Base-by-base conservation (phyloP, 2,329 filamentous ascomycete species). In the Xylaria sp. region DNA sequence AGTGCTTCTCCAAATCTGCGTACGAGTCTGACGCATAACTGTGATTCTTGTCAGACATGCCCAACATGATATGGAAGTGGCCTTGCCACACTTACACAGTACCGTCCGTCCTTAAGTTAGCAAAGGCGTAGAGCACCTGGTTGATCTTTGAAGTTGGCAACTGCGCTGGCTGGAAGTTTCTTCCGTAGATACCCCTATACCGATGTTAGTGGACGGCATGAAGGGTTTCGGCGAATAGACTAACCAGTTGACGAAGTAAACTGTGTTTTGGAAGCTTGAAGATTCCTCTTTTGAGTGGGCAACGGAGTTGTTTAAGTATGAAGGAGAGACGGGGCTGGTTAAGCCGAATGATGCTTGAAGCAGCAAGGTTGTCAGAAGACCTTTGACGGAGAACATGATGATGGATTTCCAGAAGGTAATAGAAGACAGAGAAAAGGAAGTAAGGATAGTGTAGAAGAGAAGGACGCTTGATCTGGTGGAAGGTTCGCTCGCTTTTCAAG, bases 121-220 rank as follows among this genome's bases (percentile, higher is more conserved):
- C 88, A 71, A 96, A 96, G 2, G 91, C 82, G 66, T 84, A 96
- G 2, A 96, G 78, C 1, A 96, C 78, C 64, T 94, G 90, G 0
- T 88, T 93, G 47, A 96, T 74, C 58, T 91, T 78, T 2, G 83
- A 78, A 2, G 79, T 83, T 0, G 88, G 88, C 7, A 96, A 78
- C 62, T 91, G 78, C 47, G 87, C 80, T 0, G 90, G 88, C 51
- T 88, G 81, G 66, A 88, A 91, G 59, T 89, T 83, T 50, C 90
- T 82, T 20, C 76, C 86, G 66, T 96, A 94, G 46, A 91, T 89
- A 39, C 83, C 87, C 88, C 80, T 81, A 34, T 2, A 4, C 1
- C 7, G 9, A 1, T 8, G 20, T 61, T 45, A 66, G 55, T 17
- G 19, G 22, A 13, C 4, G n/a, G 39, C 24, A 17, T 16, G 16